Conservation (phyloP, 495 filamentous ascomycete species). For the Trichoderma asperelloides region DNA sequence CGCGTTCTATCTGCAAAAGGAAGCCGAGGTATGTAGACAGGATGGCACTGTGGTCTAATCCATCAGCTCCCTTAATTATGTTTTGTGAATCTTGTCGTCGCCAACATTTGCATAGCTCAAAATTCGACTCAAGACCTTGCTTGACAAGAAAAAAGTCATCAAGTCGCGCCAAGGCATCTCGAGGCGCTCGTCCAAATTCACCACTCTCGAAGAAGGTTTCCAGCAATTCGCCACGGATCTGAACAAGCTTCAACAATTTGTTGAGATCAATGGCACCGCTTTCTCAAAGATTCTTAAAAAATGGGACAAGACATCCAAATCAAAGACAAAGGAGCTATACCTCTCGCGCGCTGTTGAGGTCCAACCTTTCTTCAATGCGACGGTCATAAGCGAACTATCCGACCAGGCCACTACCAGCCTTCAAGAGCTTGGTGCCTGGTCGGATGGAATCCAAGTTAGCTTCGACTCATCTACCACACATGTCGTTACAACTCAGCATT, state of each 20-base stretch:
- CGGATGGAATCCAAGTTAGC: conserved; percentile 83
- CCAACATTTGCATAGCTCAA: conserved; percentile 55
- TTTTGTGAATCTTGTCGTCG: not conserved
- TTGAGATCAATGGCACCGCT: conserved; percentile 93
- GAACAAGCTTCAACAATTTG: conserved; percentile 96
- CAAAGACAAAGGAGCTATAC: conserved; percentile 94
- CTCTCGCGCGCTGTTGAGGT: conserved; percentile 93
- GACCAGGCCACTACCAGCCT: conserved; percentile 91
- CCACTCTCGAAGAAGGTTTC: conserved; percentile 89
- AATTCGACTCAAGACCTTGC: conserved; percentile 76
- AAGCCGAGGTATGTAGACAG: conserved; percentile 68
- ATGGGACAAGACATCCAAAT: conserved; percentile 99
- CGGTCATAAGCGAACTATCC: conserved; percentile 90
- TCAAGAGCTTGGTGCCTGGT: conserved; percentile 90
- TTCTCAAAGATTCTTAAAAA: conserved; percentile 99
- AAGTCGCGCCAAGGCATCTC: conserved; percentile 68
- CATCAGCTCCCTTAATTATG: not conserved
- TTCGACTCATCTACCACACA: conserved; percentile 63
- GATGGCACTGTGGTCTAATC: not conserved
- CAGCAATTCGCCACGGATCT: conserved; percentile 93
- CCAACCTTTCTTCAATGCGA: conserved; percentile 93
- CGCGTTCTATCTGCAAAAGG: conserved; percentile 93
- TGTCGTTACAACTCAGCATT: conserved; percentile 50
- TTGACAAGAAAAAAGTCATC: conserved; percentile 88
- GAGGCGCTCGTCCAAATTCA: conserved; percentile 81